Evolutionary conservation across 2,329 filamentous ascomycete genomes (phyloP), one percentile per base, ranked within the genome.

Genomic region (Ceratocystis harringtonii): DNA sequence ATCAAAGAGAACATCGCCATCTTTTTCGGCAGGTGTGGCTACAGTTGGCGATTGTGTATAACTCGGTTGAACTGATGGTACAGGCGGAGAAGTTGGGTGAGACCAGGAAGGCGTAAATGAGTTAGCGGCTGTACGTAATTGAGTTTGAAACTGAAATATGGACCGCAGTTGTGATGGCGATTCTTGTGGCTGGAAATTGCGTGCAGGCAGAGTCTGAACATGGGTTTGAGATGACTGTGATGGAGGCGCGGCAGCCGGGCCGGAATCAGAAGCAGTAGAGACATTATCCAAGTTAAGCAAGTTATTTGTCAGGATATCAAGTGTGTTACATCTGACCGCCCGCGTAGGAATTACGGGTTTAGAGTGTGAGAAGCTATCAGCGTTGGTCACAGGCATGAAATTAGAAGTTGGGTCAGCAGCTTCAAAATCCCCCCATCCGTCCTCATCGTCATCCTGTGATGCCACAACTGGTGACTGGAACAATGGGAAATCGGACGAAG

Each of bases 361-460:
- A 19, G 55, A 30, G 3, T 30, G 30, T 30, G 55, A 17, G 12
- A 5, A 25, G 48, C n/a, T 2, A 19, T 30, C 10, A 17, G 55
- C 19, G 55, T n/a, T 30, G 17, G 28, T n/a, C 36, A 17, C 36
- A 6, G 61, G 30, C 44, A 19, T 61, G 28, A 32, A 57, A 3
- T 44, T 36, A 7, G 61, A 52, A 48, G 43, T 12, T 3, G 52
- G 52, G 6, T 70, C 65, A 8, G 82, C 83, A 57, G 80, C 78
- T 72, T 87, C 84, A 70, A 88, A 88, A 65, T 87, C 85, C 0
- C 85, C 85, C 81, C 85, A 88, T 32, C 79, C 82, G 70, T 86
- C 84, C 65, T 86, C 81, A 2, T 81, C 81, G 52, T 58, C 66
- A 22, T 67, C 66, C 57, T 43, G 36, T 22, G 48, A 30, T 41